Evolutionary conservation across 2,329 filamentous ascomycete species (phyloP), one percentile per base, ranked within the genome.

Genomic region (Periglandula ipomoeae): DNA sequence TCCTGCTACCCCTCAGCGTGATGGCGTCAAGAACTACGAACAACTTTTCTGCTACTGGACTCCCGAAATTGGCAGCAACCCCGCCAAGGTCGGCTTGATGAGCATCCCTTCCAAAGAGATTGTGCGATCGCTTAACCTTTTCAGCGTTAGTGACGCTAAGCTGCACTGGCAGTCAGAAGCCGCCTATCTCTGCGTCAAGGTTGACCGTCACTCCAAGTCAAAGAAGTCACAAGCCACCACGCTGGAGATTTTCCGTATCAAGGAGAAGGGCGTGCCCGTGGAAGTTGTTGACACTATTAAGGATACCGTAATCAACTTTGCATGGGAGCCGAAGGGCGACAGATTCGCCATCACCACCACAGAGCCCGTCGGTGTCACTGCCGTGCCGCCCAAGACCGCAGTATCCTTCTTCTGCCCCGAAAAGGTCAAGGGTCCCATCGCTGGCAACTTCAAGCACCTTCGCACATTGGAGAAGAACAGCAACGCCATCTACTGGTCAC

Each of bases 401-500:
- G 91, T 97, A 19, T 81, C 88, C 30, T 98, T 98, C 79, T 98
- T 95, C 76, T 91, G 88, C 59, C 90, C 93, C 0, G 93, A 98
- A 69, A 97, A 95, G 76, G 73, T 81, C 61, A 98, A 97, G 79
- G 88, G 78, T 24, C 65, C 79, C 46, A 76, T 79, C 22, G 76
- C 87, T 30, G 93, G 93, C 55, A 96, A 95, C 76, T 98, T 97
- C 79, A 94, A 91, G 75, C 88, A 94, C 65, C 84, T 97, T 57
- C 84, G 89, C 55, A 97, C 90, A 8, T 76, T 95, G 49, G 93
- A 98, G 61, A 97, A 97, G 82, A 97, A 94, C 72, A 95, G 87
- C 79, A 98, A 98, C 64, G 90, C 88, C 56, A 98, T 98, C 63
- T 97, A 97, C 81, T 98, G 93, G 93, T 95, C 89, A 19, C 93